Conservation (phyloP, 768 basidiomycete species). For the Leccinum subtestaceum region DNA sequence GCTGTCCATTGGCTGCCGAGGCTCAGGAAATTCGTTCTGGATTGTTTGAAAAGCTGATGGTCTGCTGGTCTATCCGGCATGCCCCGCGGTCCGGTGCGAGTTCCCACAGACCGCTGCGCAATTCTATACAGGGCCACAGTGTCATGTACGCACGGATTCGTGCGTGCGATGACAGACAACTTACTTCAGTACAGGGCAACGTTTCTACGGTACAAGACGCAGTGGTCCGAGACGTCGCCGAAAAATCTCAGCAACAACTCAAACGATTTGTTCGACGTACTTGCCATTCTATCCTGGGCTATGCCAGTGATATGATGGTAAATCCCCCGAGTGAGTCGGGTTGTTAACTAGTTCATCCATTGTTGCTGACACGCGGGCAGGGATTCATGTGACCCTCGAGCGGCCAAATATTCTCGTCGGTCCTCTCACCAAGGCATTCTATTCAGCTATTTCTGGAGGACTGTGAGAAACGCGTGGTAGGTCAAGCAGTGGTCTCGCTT, state of each 20-base stretch:
- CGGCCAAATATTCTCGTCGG: not conserved
- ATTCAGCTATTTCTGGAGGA: not conserved
- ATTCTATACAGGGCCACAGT: not conserved
- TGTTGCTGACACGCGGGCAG: not conserved
- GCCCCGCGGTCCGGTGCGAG: not conserved
- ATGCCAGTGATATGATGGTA: not conserved
- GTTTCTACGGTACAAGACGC: not conserved
- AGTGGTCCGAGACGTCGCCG: not conserved
- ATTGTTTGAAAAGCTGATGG: not conserved
- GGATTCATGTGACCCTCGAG: conserved; percentile 6
- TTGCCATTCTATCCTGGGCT: not conserved
- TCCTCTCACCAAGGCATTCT: not conserved
- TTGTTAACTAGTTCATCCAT: not conserved
- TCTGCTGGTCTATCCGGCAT: not conserved
- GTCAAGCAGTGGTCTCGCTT: not conserved
- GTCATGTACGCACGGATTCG: not conserved
- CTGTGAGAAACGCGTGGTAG: not conserved
- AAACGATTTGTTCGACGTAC: not conserved
- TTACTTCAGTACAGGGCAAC: not conserved
- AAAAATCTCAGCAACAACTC: not conserved
- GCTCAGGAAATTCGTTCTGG: too few species aligned
- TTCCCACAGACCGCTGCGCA: not conserved
- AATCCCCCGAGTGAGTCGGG: not conserved
- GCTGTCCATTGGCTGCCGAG: not conserved
- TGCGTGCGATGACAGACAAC: not conserved